Evolutionary conservation across 2,329 filamentous ascomycete species (phyloP).

Genomic region (Pseudohalonectria lignicola): DNA sequence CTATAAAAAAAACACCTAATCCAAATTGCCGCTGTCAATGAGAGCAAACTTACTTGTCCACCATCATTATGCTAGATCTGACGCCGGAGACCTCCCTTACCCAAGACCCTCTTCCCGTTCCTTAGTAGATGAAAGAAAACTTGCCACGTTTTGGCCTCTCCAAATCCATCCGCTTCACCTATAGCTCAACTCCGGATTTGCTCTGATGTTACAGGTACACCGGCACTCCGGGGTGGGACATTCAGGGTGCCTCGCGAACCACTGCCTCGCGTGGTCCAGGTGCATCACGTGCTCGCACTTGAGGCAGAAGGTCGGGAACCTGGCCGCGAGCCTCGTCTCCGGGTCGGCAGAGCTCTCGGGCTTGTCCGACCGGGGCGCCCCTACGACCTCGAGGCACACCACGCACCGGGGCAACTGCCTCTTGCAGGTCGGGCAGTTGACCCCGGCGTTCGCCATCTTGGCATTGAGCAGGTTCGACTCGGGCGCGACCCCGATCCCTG

Average conservation of each 20-base stretch:
- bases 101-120: too few species aligned
- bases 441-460: constrained; percentile 44
- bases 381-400: constrained; percentile 56
- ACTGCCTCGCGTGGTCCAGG: constrained; percentile 54
- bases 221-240: constrained; percentile 60
- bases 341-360: constrained; percentile 39
- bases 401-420: constrained; percentile 57
- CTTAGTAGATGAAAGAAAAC: too few species aligned
- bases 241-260: constrained; percentile 54
- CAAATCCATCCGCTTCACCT: too few species aligned
- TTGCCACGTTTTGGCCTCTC: too few species aligned
- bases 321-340: constrained; percentile 34
- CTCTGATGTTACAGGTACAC: constrained; percentile 51
- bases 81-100: too few species aligned
- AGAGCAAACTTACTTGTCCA: too few species aligned
- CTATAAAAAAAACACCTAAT: too few species aligned
- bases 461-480: constrained; percentile 43
- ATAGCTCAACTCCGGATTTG: constrained; percentile 49
- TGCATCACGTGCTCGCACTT: constrained; percentile 59
- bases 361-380: constrained; percentile 49
- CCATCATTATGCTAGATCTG: too few species aligned
- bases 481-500: constrained; percentile 2
- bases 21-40: too few species aligned
- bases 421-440: constrained; percentile 57
- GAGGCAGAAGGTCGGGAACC: constrained; percentile 59